A percentile compares a stretch with the other conserved stretches of the same genome.
phyloP scores from a whole-genome alignment of 2,329 filamentous ascomycete genomes.

The Talaromyces pinophilus region DNA sequence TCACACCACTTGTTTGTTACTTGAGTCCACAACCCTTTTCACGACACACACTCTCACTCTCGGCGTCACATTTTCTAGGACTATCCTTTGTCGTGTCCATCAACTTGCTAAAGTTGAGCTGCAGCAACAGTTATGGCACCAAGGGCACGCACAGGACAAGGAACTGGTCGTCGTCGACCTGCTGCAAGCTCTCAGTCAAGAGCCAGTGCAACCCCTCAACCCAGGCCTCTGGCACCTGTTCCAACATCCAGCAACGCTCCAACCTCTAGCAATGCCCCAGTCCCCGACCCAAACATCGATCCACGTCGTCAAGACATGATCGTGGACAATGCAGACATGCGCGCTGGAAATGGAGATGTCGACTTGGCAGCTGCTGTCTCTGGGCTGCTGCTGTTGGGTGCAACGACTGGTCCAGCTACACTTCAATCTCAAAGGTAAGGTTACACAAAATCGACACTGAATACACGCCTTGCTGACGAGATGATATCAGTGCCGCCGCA shows the following conservation, averaged over 20 bases:
- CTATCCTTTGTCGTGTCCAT: background rate
- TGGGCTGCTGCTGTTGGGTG: constrained; percentile 1
- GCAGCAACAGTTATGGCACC: background rate
- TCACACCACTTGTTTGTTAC: background rate
- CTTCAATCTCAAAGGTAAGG: background rate
- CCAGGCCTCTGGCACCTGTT: background rate
- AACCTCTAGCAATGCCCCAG: background rate
- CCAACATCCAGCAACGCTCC: background rate
- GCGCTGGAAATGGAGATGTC: background rate
- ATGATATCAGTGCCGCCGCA: background rate
- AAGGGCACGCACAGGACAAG: background rate
- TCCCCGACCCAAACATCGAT: background rate
- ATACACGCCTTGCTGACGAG: background rate
- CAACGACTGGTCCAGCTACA: background rate
- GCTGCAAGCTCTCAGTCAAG: background rate
- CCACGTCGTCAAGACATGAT: background rate
- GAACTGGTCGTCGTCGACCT: background rate
- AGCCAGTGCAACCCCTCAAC: background rate
- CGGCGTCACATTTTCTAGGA: background rate
- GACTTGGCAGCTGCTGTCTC: constrained; percentile 5
- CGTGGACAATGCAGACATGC: background rate
- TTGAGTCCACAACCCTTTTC: constrained; percentile 9
- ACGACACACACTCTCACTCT: background rate
- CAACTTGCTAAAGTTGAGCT: background rate
- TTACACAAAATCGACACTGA: background rate